These are phyloP conservation scores for Ganoderma boninense DNA, from an alignment of 1,284 basidiomycete genomes.

Conservation along the genomic window DNA sequence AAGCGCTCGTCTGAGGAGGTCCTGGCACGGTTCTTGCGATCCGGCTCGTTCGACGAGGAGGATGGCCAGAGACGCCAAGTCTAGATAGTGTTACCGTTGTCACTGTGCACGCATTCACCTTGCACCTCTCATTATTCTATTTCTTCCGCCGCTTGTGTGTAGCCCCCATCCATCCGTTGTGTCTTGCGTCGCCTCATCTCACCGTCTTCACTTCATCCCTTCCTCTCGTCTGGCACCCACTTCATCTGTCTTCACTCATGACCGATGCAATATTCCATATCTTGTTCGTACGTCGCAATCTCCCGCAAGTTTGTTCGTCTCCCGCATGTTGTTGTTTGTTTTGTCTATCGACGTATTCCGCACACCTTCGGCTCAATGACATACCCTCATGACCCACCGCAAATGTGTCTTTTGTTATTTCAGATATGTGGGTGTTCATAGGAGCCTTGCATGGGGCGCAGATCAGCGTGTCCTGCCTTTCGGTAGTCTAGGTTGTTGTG, in stretches of 20 bases:
- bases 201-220: too few species aligned
- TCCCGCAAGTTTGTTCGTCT: not conserved
- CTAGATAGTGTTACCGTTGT: conserved; percentile 4
- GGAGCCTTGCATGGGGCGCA: too few species aligned
- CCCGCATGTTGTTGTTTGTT: not conserved
- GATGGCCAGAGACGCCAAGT: conserved; percentile 33
- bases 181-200: not conserved
- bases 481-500: too few species aligned
- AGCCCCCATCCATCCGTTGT: not conserved
- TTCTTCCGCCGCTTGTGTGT: too few species aligned
- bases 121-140: conserved; percentile 32
- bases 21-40: conserved; percentile 78
- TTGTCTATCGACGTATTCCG: conserved; percentile 8
- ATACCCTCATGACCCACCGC: too few species aligned
- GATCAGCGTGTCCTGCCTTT: too few species aligned
- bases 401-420: not conserved
- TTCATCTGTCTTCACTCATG: not conserved
- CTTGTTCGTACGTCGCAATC: not conserved
- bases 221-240: not conserved
- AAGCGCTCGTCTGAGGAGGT: conserved; percentile 87
- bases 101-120: not conserved
- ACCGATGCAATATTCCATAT: not conserved
- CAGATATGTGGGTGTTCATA: not conserved
- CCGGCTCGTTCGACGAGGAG: conserved; percentile 75
- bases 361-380: too few species aligned